Evolutionary conservation across 129 eudicot genomes (phyloP), one percentile per base, ranked within the genome.

Genomic region (Scalesia atractyloides): DNA sequence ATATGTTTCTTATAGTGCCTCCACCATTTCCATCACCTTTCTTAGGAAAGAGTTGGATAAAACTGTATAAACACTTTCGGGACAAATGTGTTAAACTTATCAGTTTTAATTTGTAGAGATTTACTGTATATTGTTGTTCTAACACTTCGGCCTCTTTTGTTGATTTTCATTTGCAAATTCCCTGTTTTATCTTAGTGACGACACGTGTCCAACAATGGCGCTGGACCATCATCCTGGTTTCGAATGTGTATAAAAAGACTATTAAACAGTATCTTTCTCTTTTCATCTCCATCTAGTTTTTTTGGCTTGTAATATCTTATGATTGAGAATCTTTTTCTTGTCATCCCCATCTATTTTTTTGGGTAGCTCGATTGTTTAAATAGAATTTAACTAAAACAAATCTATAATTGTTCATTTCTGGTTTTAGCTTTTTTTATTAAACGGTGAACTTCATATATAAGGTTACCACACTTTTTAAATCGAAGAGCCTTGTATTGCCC

Each of bases 1-100:
- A 73, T 76, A 65, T 85, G 89, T 82, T 82, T 83, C 59, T 86
- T 84, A 80, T 79, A 94, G 99, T 94, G 96, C 99, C 99, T 69
- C 96, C 93, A 74, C 97, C 96, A 63, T 81, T 94, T 30, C 99
- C 99, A 64, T 96, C 89, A 66, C 99, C 96, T 80, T 76, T 85
- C 81, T 93, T 97, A 78, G 92, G 91, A 89, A 81, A 72, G 82
- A 84, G 99, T 81, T 84, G 83, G 76, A 75, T 63, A 54, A 78
- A 84, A 46, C 99, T 88, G 52, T 69, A 90, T 68, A 74, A 73
- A 63, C 76, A 73, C 60, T 94, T 94, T 72, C 72, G 37, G 77
- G 86, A 74, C 24, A 84, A 90, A 80, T n/a, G n/a, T n/a, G 34
- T 30, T 30, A 30, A 30, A 30, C 34, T 30, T 30, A 61, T 33